Evolutionary conservation across 805 yeast species (phyloP).

Genomic region (Yamadazyma tumulicola): DNA sequence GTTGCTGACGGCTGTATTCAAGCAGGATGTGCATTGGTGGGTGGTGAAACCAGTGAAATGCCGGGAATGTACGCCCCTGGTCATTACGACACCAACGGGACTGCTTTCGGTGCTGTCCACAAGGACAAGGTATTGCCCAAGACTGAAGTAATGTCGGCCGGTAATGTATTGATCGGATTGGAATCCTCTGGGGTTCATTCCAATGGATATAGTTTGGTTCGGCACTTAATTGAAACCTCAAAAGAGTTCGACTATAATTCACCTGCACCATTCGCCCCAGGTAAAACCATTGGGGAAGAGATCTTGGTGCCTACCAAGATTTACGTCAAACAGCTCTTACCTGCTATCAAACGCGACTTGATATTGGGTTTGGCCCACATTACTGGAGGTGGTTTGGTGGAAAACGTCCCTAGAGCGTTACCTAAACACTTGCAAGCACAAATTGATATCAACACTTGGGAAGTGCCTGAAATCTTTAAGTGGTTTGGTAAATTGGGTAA

Average conservation of each 20-base stretch:
- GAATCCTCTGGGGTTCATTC: slow-evolving; percentile 94
- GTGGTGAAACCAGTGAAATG: slow-evolving; percentile 99
- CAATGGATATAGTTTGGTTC: slow-evolving; percentile 91
- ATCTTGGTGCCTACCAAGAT: slow-evolving; percentile 87
- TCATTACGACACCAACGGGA: slow-evolving; percentile 97
- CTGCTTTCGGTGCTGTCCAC: slow-evolving; percentile 95
- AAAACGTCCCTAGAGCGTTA: slow-evolving; percentile 92
- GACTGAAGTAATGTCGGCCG: slow-evolving; percentile 60
- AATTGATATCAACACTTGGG: slow-evolving; percentile 78
- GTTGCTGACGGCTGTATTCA: slow-evolving; percentile 94
- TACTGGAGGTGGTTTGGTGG: slow-evolving; percentile 98
- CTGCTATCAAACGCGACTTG: slow-evolving; percentile 62
- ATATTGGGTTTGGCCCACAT: slow-evolving; percentile 91
- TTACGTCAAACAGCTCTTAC: slow-evolving; percentile 86
- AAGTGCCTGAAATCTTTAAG: slow-evolving; percentile 82
- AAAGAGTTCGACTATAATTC: slow-evolving; percentile 71
- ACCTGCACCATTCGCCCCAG: slow-evolving; percentile 75
- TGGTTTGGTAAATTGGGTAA: slow-evolving; percentile 93
- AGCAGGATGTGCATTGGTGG: slow-evolving; percentile 96
- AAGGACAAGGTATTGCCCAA: slow-evolving; percentile 74
- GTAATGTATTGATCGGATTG: slow-evolving; percentile 82
- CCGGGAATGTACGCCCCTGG: slow-evolving; percentile 97
- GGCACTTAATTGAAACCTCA: slow-evolving; percentile 81
- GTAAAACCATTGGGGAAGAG: slow-evolving; percentile 78
- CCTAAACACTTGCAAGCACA: slow-evolving; percentile 77